Base-by-base conservation (phyloP, 2,329 filamentous ascomycete species). In the Beauveria asiatica region DNA sequence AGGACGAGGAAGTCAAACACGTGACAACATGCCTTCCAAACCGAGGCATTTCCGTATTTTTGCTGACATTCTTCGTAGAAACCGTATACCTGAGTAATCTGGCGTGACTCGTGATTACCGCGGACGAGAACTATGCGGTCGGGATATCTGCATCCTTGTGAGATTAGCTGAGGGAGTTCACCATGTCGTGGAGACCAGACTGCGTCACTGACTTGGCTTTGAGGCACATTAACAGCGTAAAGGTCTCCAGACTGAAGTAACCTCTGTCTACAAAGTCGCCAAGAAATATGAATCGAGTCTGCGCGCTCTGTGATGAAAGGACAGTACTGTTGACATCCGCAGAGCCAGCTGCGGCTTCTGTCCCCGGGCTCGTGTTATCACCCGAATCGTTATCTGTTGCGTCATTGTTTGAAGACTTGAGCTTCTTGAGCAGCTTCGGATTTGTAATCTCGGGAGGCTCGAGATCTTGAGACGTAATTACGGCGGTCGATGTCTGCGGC, bases 1-100 rank as follows among this genome's bases (percentile, higher is more conserved):
- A 99, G 82, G 2, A 95, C 96, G 33, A 99, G 84, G 74, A 96
- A 99, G 74, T 99, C 94, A 73, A 99, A 99, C 76, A 99, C 96
- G 73, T 99, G 94, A 64, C 94, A 99, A 74, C 97, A 99, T 62
- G 96, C 94, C 75, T 99, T 96, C 94, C 94, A 99, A n/a, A 99
- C 94, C 53, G 95, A 97, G 13, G 94, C 92, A 70, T 97, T 97
- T 70, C 94, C 94, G 73, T 99, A 99, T 75, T 99, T 99, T 69
- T 94, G 89, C 60, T 92, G 92, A 74, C 94, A 99, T 74, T 99
- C 94, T 62, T 96, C 96, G 75, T 99, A 99, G 76, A 99, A 99
- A 58, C 94, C 94, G 73, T 99, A 99, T 23, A 95, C 96, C 70
- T 99, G 94, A 9, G 94, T 99, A 64, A 99, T 96, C 69, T 96